Conservation (phyloP, 2,329 filamentous ascomycete genomes). For the Boeremia exigua region DNA sequence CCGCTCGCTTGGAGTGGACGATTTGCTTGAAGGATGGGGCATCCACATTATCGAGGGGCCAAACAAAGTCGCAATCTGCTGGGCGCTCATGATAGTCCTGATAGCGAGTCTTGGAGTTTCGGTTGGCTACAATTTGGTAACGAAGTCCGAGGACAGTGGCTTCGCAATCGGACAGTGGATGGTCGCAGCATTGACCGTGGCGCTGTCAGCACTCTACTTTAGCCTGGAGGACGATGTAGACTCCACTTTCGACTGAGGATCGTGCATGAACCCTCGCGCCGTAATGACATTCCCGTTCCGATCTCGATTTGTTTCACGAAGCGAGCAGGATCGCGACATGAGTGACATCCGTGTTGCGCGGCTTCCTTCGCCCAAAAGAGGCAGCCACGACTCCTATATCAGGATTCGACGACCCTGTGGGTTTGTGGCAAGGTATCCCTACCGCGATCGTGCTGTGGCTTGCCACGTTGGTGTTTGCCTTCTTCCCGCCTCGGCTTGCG, state of each 20-base stretch:
- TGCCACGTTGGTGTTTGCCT: constrained; percentile 17
- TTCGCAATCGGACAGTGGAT: constrained; percentile 26
- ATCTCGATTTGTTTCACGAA: neutral
- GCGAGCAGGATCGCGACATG: no score
- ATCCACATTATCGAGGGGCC: constrained; percentile 22
- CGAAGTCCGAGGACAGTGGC: constrained; percentile 11
- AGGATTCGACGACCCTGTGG: neutral
- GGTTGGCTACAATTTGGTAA: constrained; percentile 7
- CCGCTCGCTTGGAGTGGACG: neutral
- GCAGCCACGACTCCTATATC: no score
- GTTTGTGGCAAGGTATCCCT: neutral
- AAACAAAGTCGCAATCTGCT: constrained; percentile 17
- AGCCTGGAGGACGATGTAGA: constrained; percentile 11
- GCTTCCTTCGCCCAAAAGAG: no score
- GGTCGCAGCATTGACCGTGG: constrained; percentile 16
- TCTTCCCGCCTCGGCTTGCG: constrained; percentile 1
- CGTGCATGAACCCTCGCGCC: neutral
- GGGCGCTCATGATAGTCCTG: constrained; percentile 7
- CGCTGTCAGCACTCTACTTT: constrained; percentile 15
- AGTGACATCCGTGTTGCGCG: no score
- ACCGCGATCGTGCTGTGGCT: neutral
- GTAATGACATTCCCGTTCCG: neutral
- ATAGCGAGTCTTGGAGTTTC: constrained; percentile 14
- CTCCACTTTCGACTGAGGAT: constrained; percentile 1
- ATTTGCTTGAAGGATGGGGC: constrained; percentile 18